These are phyloP conservation scores for Comarum palustre DNA, from an alignment of 306 rosid species.

Conservation along the genomic window DNA sequence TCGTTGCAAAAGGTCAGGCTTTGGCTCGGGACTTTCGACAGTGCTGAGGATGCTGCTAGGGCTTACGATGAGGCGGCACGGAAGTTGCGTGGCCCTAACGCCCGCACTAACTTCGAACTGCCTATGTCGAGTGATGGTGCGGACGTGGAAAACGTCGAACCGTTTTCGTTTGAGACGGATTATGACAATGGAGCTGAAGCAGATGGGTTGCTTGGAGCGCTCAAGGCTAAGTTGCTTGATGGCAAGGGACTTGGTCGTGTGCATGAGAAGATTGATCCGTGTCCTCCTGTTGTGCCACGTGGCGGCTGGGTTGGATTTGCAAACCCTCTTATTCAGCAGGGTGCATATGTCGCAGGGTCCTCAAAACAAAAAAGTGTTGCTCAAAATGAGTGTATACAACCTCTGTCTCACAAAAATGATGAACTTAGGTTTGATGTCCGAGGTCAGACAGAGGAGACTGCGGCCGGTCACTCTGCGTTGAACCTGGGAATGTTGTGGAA, in stretches of 20 bases:
- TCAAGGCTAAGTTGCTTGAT: conserved; percentile 52
- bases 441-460: not conserved
- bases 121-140: conserved; percentile 18
- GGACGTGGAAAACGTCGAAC: conserved; percentile 24
- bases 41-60: conserved; percentile 65
- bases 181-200: conserved; percentile 30
- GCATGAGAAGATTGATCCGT: conserved; percentile 13
- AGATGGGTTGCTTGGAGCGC: conserved; percentile 60
- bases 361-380: not conserved
- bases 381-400: not conserved
- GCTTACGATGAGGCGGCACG: conserved; percentile 68
- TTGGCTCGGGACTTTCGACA: conserved; percentile 79
- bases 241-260: conserved; percentile 23
- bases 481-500: conserved; percentile 1
- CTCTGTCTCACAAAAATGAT: not conserved
- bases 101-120: conserved; percentile 68
- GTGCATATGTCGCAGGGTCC: not conserved
- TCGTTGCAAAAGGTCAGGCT: conserved; percentile 67
- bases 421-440: not conserved
- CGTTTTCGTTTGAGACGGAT: conserved; percentile 57
- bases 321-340: not conserved
- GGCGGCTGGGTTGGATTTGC: not conserved
- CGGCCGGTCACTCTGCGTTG: not conserved
- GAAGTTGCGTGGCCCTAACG: conserved; percentile 58
- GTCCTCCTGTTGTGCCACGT: not conserved